Evolutionary conservation across 495 filamentous ascomycete genomes (phyloP), one percentile per base, ranked within the genome.

Genomic region (Penicillium bovifimosum): DNA sequence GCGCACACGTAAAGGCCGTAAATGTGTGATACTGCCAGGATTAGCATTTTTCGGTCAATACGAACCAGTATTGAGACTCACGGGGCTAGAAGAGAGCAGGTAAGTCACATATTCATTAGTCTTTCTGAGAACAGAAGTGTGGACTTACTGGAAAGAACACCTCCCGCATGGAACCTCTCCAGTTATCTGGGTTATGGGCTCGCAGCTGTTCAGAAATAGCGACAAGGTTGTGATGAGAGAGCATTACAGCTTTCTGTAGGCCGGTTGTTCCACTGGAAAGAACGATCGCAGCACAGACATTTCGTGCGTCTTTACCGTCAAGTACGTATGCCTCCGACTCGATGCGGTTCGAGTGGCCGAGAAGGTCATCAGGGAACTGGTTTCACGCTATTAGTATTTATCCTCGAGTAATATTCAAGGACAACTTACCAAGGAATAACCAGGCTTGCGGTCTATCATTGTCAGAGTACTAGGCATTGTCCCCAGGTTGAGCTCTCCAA

Each of bases 211-310:
- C 41, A 24, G 40, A 50, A n/a, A 41, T 26, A 40, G 86, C 63
- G 5, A 88, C 75, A 42, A 93, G 77, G 62, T 93, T 93, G 43
- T 60, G 55, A 63, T 95, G 89, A 29, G 76, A 84, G 3, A 93
- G 68, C 79, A 86, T 85, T 28, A 92, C 89, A 9, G 89, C 89
- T 66, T 95, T 93, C 6, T 89, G 86, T 50, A 86, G 63, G 5
- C 90, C 90, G 0, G 88, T 92, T 0, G 89, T 92, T 16, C 88
- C 89, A 40, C 81, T 86, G 41, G 77, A 83, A 20, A 55, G 47
- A 5, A 55, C 31, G 9, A 91, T 76, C 1, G 53, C 53, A 16
- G 53, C 53, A 16, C 53, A 55, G 6, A 16, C 18, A 6, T 48
- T 52, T 7, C 40, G 36, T 14, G 49, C 39, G 38, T 52, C 40